A percentile compares a stretch with the other conserved stretches of the same genome.
phyloP scores from a whole-genome alignment of 73 alveolate genomes.

The Paramecium biaurelia region DNA sequence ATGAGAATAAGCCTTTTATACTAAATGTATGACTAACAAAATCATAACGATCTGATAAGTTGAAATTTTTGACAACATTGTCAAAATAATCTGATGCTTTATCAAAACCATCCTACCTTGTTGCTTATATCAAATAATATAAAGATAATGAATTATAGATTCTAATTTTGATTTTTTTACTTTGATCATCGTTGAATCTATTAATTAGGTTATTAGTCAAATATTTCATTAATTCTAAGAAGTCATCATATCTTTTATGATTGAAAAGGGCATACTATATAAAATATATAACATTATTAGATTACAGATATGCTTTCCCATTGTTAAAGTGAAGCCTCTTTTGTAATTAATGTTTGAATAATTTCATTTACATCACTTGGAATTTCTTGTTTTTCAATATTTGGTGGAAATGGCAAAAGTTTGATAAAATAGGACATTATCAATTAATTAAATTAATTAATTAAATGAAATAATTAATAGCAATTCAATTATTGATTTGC shows the following conservation, averaged over 20 bases:
- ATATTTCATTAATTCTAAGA: neutral
- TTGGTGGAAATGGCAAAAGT: constrained; percentile 14
- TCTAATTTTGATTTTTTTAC: constrained; percentile 36
- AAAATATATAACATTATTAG: neutral
- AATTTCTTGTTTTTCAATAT: neutral
- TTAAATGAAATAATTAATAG: neutral
- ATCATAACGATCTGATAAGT: constrained; percentile 31
- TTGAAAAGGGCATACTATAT: neutral
- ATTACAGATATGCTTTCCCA: constrained; percentile 43
- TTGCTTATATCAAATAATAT: constrained; percentile 20
- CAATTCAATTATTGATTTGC: neutral
- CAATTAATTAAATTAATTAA: neutral
- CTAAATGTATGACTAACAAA: constrained; percentile 32
- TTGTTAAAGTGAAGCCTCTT: neutral
- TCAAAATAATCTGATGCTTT: constrained; percentile 41
- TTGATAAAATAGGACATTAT: constrained; percentile 36
- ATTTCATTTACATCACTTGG: neutral
- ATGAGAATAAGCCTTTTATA: constrained; percentile 25
- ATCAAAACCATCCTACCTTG: neutral
- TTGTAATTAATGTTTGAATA: neutral
- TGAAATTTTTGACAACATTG: constrained; percentile 32
- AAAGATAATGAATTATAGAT: constrained; percentile 29
- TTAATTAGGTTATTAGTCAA: neutral
- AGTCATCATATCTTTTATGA: neutral
- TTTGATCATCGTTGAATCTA: neutral